Evolutionary conservation across 2,329 filamentous ascomycete species (phyloP).

Genomic region (Cladosporium sp.): DNA sequence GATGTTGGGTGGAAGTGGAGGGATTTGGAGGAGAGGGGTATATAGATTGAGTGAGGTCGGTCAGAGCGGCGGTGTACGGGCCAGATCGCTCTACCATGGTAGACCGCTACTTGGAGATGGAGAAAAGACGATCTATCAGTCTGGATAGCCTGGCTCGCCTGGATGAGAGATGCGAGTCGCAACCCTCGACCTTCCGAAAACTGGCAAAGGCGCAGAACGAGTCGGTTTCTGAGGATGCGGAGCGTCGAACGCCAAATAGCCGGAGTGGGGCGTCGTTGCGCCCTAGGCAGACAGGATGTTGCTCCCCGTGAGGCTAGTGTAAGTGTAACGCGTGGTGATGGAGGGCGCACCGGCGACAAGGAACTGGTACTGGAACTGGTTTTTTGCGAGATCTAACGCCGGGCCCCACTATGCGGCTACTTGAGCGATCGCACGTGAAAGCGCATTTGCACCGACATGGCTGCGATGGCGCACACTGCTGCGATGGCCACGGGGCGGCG

Average conservation of each 20-base stretch:
- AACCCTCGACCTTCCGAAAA: conserved; percentile 9
- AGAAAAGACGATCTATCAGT: background rate
- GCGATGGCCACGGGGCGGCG: background rate
- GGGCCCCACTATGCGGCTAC: conserved; percentile 12
- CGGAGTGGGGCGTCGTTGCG: conserved; percentile 15
- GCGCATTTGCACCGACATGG: conserved; percentile 1
- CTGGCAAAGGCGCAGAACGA: conserved; percentile 6
- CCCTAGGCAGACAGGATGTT: conserved; percentile 11
- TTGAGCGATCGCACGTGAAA: conserved; percentile 18
- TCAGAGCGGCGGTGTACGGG: background rate
- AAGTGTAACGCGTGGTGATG: conserved; percentile 18
- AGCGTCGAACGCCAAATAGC: conserved; percentile 5
- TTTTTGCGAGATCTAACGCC: conserved; percentile 19
- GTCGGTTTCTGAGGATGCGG: conserved; percentile 17
- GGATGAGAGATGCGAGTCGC: conserved; percentile 1
- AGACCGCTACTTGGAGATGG: conserved; percentile 12
- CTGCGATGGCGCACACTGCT: background rate
- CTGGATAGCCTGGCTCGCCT: background rate
- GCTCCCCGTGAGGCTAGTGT: conserved; percentile 18
- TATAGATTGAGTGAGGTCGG: conserved; percentile 11
- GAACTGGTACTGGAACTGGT: conserved; percentile 11
- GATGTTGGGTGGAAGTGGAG: conserved; percentile 4
- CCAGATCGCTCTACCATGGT: background rate
- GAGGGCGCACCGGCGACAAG: conserved; percentile 17
- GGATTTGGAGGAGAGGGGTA: conserved; percentile 8